Evolutionary conservation across 345 rosid species (phyloP).

Genomic region (Melaleuca quinquenervia): DNA sequence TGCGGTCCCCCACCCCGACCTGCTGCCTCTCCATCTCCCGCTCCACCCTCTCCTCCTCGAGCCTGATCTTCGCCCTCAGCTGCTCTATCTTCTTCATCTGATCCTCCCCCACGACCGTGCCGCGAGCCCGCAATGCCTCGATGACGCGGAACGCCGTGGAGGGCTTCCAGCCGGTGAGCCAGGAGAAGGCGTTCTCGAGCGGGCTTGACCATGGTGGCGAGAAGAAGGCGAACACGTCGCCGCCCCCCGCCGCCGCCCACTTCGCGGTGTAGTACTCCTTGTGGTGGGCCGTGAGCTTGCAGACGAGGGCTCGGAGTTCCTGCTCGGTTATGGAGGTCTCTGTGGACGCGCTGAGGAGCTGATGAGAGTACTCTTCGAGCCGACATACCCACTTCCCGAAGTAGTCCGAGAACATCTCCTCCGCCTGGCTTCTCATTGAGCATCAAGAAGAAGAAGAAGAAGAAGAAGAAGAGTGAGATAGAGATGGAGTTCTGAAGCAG

Average conservation of each 20-base stretch:
- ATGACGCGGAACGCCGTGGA: slow-evolving; percentile 39
- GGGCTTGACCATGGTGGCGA: slow-evolving; percentile 48
- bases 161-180: slow-evolving; percentile 91
- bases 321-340: background rate
- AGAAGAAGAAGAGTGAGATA: background rate
- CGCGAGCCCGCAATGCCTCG: slow-evolving; percentile 19
- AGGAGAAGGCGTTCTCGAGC: slow-evolving; percentile 51
- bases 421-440: slow-evolving; percentile 19
- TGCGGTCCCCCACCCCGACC: slow-evolving; percentile 53
- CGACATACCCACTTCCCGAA: slow-evolving; percentile 47
- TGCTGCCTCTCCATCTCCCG: slow-evolving; percentile 86
- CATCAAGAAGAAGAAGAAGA: too few relatives aligned
- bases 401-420: slow-evolving; percentile 40
- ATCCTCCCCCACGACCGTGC: slow-evolving; percentile 24
- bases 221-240: slow-evolving; percentile 58
- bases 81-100: slow-evolving; percentile 43
- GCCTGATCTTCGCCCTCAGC: slow-evolving; percentile 38
- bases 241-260: slow-evolving; percentile 45
- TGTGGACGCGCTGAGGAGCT: slow-evolving; percentile 12
- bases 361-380: slow-evolving; percentile 37
- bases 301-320: slow-evolving; percentile 30
- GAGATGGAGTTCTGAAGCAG: background rate
- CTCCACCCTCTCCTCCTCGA: slow-evolving; percentile 66
- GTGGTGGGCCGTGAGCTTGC: slow-evolving; percentile 55
- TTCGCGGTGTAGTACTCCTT: slow-evolving; percentile 66